These are phyloP conservation scores for Claviceps sp. DNA, from an alignment of 2,329 filamentous ascomycete species.

Conservation along the genomic window DNA sequence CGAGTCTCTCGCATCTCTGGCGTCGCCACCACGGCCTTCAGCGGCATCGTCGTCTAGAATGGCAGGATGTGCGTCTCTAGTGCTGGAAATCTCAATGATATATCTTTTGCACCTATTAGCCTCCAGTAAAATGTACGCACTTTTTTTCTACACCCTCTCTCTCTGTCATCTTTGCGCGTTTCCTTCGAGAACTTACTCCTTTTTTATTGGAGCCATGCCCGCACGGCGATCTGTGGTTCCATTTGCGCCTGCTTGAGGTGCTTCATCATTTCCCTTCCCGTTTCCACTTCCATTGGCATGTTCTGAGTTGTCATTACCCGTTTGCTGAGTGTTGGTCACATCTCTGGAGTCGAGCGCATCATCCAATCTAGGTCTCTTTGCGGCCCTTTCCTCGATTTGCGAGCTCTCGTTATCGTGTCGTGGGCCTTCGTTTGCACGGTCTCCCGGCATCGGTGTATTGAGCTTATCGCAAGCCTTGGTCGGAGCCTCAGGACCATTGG, in stretches of 20 bases:
- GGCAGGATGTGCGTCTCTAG: conserved; percentile 12
- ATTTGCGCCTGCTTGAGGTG: conserved; percentile 6
- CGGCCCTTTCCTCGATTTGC: conserved; percentile 26
- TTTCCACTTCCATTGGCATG: conserved; percentile 1
- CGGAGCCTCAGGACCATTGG: background rate
- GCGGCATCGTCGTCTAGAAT: conserved; percentile 35
- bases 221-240: conserved; percentile 23
- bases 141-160: background rate
- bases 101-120: conserved; percentile 21
- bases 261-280: conserved; percentile 4
- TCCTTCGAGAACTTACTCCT: conserved; percentile 40
- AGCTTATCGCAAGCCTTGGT: background rate
- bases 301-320: background rate
- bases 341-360: conserved; percentile 11
- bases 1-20: conserved; percentile 25
- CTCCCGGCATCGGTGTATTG: conserved; percentile 7
- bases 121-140: background rate
- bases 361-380: conserved; percentile 48
- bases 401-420: background rate
- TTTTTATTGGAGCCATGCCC: conserved; percentile 58
- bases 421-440: background rate
- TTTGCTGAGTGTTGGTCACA: conserved; percentile 8
- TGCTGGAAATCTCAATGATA: conserved; percentile 23
- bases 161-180: background rate
- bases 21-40: conserved; percentile 24